These are phyloP conservation scores for Triticum aestivum DNA, from an alignment of 176 grass and related monocot genomes.

Conservation along the genomic window IWGSC_CS_RefSeq_v2.1 NC_057794.1:391430317-391430816, in stretches of 20 bases:
- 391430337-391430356: slow-evolving; percentile 83
- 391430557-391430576: neutral
- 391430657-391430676: neutral
- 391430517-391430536: neutral
- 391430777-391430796: neutral
- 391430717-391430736: neutral
- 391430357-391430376: slow-evolving; percentile 95
- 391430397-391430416: slow-evolving; percentile 97
- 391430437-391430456: slow-evolving; percentile 90
- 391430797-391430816: neutral
- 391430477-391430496: slow-evolving; percentile 39
- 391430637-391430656: too few relatives aligned
- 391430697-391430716: neutral
- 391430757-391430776: neutral
- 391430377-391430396: slow-evolving; percentile 85
- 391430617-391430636: too few relatives aligned
- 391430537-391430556: neutral
- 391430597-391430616: neutral
- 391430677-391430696: neutral
- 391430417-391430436: slow-evolving; percentile 84
- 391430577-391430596: neutral
- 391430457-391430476: slow-evolving; percentile 79
- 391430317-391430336: slow-evolving; percentile 88
- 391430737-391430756: neutral
- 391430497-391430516: neutral